Base-by-base conservation (phyloP, 176 grass and related monocot genomes). In the Chrysopogon serrulatus region DNA sequence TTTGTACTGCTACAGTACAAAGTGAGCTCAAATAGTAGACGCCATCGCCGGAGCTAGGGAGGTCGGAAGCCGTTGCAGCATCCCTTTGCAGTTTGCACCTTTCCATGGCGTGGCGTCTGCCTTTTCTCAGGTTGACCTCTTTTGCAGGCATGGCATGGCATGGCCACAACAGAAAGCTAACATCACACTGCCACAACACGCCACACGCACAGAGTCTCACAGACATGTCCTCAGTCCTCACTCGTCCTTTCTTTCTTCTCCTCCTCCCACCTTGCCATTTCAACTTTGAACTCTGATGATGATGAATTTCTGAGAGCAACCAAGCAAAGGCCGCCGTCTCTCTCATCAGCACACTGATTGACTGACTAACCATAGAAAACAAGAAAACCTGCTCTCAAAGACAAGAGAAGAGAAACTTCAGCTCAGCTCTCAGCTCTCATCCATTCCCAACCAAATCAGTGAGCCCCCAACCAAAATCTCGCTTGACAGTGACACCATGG, bases 61-160 rank as follows among this genome's bases (percentile, higher is more conserved):
- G n/a, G n/a, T n/a, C n/a, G n/a, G n/a, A n/a, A 79, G 61, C 61
- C 77, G 77, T 51, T 80, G 77, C 19, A 26, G 44, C 4, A 27
- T n/a, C n/a, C 73, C 73, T 54, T 54, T 54, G 48, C 48, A 8
- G 48, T 70, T 70, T 41, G 64, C 86, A 23, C 79, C 81, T 57
- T 73, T 84, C 32, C 15, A 51, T 33, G 68, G 14, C n/a, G n/a
- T n/a, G n/a, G n/a, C 31, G 49, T 79, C 48, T 68, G 19, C 47
- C 2, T 54, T n/a, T 8, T n/a, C 51, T 54, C 51, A 53, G 19
- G 49, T 53, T 53, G 49, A 54, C 61, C 48, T 34, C 42, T 78
- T 66, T 59, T 42, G 10, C 74, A 60, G 56, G 75, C 47, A 85
- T 19, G 69, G 81, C 15, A 33, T 61, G 71, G 69, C 35, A 11